A percentile compares a stretch with the other conserved stretches of the same genome.
Conservation (phyloP, 2,329 filamentous ascomycete species). For the Sporothrix pseudoabietina region DNA sequence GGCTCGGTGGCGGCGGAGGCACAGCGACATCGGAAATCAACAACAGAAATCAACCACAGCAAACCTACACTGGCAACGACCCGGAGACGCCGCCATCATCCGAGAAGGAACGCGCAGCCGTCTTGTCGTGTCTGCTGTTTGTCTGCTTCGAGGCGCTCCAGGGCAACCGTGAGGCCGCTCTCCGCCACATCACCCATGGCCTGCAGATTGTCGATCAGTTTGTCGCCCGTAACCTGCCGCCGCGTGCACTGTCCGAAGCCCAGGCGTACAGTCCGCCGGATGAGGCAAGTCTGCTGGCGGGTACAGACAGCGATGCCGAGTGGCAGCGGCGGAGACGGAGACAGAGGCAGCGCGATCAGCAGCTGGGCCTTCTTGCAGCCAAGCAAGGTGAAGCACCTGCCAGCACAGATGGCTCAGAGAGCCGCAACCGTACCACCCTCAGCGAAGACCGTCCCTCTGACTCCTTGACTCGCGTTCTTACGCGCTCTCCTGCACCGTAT, state of each 20-base stretch:
- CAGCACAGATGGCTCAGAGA: neutral
- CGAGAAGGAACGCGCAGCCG: constrained; percentile 38
- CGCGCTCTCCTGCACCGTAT: constrained; percentile 33
- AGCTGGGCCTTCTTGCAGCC: neutral
- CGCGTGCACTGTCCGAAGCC: neutral
- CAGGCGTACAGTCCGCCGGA: neutral
- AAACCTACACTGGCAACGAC: neutral
- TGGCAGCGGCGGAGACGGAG: constrained; percentile 17
- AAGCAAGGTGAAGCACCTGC: neutral
- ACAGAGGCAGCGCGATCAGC: constrained; percentile 17
- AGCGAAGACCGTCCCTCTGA: constrained; percentile 16
- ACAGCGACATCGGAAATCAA: neutral
- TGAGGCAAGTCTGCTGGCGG: neutral
- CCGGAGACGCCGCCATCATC: constrained; percentile 32
- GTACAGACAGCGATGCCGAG: neutral
- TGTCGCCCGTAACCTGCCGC: constrained; percentile 29
- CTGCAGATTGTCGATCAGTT: constrained; percentile 45
- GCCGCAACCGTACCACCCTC: neutral
- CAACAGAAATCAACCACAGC: constrained; percentile 31
- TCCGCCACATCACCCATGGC: constrained; percentile 44
- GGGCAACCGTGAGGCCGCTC: constrained; percentile 42
- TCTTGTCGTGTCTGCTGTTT: constrained; percentile 45
- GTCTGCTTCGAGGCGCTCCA: constrained; percentile 45
- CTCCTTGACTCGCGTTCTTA: constrained; percentile 22
- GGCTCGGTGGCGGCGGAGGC: constrained; percentile 22